Base-by-base conservation (phyloP, 371 early-diverging fungal species). In the Catenaria anguillulae region DNA sequence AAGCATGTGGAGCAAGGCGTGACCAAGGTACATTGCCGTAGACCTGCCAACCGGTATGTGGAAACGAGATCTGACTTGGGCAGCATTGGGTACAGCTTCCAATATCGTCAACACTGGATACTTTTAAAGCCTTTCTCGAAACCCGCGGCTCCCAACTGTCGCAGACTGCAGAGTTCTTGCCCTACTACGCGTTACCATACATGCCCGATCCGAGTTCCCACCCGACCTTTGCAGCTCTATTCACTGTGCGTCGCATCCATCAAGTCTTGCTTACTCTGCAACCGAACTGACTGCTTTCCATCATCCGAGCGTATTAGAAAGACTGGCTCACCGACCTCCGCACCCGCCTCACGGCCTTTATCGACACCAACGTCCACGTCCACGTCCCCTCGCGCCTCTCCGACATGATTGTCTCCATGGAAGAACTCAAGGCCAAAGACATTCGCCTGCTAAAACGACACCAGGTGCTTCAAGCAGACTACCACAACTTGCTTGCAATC, bases 171-270 rank as follows among this genome's bases (percentile, higher is more conserved):
- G 74, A 79, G 60, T 74, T 77, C 29, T 65, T 79, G 33, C 65
- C 69, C 13, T 79, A 64, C 61, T 79, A 73, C 56, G 79, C 79
- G 23, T 67, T 79, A 34, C 79, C 79, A 5, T 79, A 78, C 62
- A 65, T 79, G 12, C 74, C 79, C 19, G 75, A 77, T 54, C 77
- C 78, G 26, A 65, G 63, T 17, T 29, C 15, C n/a, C 79, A 79
- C 55, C 79, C 78, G 26, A 63, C 71, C 4, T 79, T 79, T 55
- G 46, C 46, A 23, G 71, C 71, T 17, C 17, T 78, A 5, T 78
- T 78, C 60, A 13, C 60, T 17, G 60, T 60, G 4, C 29, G 60
- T 6, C 15, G 55, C 60, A 37, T 37, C 8, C 37, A n/a, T n/a
- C n/a, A n/a, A n/a, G n/a, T n/a, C n/a, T n/a, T n/a, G n/a, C n/a